Evolutionary conservation across 192 early-diverging fungal genomes (phyloP), one percentile per base, ranked within the genome.

Genomic region (Umbelopsis sp.): DNA sequence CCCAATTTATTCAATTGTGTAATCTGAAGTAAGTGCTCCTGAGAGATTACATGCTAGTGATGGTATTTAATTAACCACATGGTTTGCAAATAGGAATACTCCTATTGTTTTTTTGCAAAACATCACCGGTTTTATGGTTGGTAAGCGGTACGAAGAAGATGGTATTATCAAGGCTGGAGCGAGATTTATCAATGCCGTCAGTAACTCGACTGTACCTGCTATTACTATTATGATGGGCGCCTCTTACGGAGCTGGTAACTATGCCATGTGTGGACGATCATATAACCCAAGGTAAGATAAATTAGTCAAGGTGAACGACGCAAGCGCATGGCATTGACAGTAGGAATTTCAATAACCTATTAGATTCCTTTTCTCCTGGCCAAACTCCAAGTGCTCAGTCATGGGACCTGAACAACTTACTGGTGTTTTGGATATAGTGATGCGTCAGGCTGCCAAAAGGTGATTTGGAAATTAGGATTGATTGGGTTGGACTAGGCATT

Each of bases 41-140:
- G 14, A 3, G 36, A n/a, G n/a, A n/a, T n/a, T n/a, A n/a, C n/a
- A n/a, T n/a, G n/a, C n/a, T n/a, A n/a, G n/a, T n/a, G n/a, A 41
- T 41, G 1, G 36, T 6, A 11, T 41, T 41, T 1, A 41, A 41
- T 11, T 41, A 11, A 41, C 1, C 47, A 5, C 25, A 71, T 34
- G n/a, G n/a, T 38, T 45, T 44, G 44, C n/a, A n/a, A 68, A 14
- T 47, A 82, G 87, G 41, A 84, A 87, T 53, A 83, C 83, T 2
- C 88, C 89, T 11, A 69, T 91, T 21, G 17, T 91, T 6, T 91
- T 86, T 56, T 72, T 91, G 21, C 87, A 88, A 65, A 91, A 91
- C 68, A 91, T 89, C 62, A 91, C 89, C 9, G 89, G 89, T 44
- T 91, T 91, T 65, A 91, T 91, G 89, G 89, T 91, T 17, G 89